phyloP scores from a whole-genome alignment of 129 eudicot genomes.

The Chrysanthemum makinoi region DNA sequence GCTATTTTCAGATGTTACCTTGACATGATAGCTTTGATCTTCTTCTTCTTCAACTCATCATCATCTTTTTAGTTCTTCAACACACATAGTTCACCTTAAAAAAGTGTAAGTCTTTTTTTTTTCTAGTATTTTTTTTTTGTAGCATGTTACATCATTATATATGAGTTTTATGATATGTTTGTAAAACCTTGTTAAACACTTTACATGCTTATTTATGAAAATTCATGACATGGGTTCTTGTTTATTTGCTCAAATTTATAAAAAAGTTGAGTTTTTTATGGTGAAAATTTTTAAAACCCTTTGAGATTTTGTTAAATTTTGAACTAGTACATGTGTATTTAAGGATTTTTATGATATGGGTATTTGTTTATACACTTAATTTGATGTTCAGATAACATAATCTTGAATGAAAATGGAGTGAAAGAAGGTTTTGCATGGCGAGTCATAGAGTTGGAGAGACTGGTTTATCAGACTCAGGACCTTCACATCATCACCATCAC shows the following conservation, averaged over 20 bases:
- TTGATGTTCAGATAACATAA: conserved; percentile 19
- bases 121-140: not conserved
- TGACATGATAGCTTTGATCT: conserved; percentile 65
- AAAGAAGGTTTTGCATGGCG: conserved; percentile 67
- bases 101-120: not conserved
- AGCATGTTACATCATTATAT: too few relatives aligned
- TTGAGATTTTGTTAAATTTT: conserved; percentile 1
- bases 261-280: not conserved
- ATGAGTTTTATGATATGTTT: too few relatives aligned
- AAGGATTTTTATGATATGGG: conserved; percentile 9
- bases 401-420: conserved; percentile 44
- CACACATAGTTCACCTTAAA: conserved; percentile 21
- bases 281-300: not conserved
- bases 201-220: too few relatives aligned
- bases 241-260: too few relatives aligned
- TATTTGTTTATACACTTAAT: conserved; percentile 17
- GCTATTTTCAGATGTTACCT: conserved; percentile 41
- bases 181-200: not conserved
- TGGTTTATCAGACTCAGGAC: conserved; percentile 60
- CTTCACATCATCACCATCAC: conserved; percentile 57
- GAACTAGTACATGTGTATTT: conserved; percentile 3
- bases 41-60: conserved; percentile 31
- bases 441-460: conserved; percentile 79
- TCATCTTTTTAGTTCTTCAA: conserved; percentile 18
- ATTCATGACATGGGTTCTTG: too few relatives aligned